Evolutionary conservation across 2,329 filamentous ascomycete genomes (phyloP), one percentile per base, ranked within the genome.

Genomic region (Colletotrichum nymphaeae): DNA sequence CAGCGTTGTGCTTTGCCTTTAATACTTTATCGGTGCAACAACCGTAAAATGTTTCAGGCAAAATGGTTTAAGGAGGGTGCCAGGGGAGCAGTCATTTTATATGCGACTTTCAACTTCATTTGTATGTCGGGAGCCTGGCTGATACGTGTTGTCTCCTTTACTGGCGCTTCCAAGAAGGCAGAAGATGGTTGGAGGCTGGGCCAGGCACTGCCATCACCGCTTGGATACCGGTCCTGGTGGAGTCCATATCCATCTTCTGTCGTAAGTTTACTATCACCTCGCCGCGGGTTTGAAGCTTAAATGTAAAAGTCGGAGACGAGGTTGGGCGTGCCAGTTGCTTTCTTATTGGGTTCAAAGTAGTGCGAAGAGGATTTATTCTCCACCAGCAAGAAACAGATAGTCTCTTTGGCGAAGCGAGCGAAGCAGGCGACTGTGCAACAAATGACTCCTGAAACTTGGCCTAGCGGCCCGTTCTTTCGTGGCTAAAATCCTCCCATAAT

Each of bases 91-190:
- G 26, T 62, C 49, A 22, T 56, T 14, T 22, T 67, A 12, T 75
- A 70, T 24, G 73, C 69, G 3, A 57, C 12, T 37, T 28, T 26
- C 3, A 73, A 73, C 42, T 73, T 70, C 62, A 49, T 75, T 14
- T 66, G 66, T 3, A 62, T 73, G 62, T 75, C 65, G 73, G 73
- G 56, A n/a, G 66, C 53, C 22, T 73, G 28, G 65, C 30, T 62
- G n/a, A 37, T 57, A 3, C 65, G 73, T 16, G 35, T 65, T 3
- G 26, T 35, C 26, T 74, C 64, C 52, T 62, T 66, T 49, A 42
- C 22, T 22, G 46, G 65, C 8, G 52, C 60, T 12, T 35, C 62
- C 9, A 52, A 30, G 35, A 49, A 42, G 12, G 5, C 65, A 6
- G 46, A 55, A 11, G 26, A 65, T 55, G 28, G 7, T 26, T 73